Percentiles rank a stretch among this genome's conserved stretches.
phyloP scores from a whole-genome alignment of 1,284 basidiomycete genomes.

The Marasmius tenuissimus region DNA sequence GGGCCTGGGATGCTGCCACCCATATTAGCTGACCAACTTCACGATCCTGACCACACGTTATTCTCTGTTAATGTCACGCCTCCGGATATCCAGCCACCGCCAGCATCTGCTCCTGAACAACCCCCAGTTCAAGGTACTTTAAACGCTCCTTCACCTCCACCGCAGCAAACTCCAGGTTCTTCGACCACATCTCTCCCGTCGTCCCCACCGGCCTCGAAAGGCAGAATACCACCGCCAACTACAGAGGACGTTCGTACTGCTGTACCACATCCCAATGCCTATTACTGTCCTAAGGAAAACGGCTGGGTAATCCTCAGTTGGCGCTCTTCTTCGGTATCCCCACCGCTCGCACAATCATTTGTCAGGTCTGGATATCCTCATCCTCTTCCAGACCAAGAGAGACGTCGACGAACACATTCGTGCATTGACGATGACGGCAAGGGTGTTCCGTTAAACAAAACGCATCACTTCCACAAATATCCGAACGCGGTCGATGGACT shows the following conservation, averaged over 20 bases:
- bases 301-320: slow-evolving; percentile 75
- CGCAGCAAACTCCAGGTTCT: slow-evolving; percentile 10
- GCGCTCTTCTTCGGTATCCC: slow-evolving; percentile 59
- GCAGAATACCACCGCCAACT: slow-evolving; percentile 37
- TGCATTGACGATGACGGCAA: slow-evolving; percentile 53
- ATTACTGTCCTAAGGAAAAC: slow-evolving; percentile 77
- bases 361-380: slow-evolving; percentile 29
- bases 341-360: slow-evolving; percentile 60
- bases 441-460: slow-evolving; percentile 50
- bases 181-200: slow-evolving; percentile 22
- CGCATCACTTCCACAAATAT: slow-evolving; percentile 80
- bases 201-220: slow-evolving; percentile 24
- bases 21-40: slow-evolving; percentile 59
- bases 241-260: slow-evolving; percentile 63
- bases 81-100: slow-evolving; percentile 24
- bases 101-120: slow-evolving; percentile 19
- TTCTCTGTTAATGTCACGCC: slow-evolving; percentile 56
- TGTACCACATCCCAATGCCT: slow-evolving; percentile 76
- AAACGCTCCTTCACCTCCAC: slow-evolving; percentile 17
- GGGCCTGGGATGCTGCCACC: slow-evolving; percentile 70
- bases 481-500: slow-evolving; percentile 63
- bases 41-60: slow-evolving; percentile 68
- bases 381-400: slow-evolving; percentile 54
- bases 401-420: slow-evolving; percentile 47
- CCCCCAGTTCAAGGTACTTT: slow-evolving; percentile 8